Base-by-base conservation (phyloP, 345 rosid species). In the Erodium maritimum region DNA sequence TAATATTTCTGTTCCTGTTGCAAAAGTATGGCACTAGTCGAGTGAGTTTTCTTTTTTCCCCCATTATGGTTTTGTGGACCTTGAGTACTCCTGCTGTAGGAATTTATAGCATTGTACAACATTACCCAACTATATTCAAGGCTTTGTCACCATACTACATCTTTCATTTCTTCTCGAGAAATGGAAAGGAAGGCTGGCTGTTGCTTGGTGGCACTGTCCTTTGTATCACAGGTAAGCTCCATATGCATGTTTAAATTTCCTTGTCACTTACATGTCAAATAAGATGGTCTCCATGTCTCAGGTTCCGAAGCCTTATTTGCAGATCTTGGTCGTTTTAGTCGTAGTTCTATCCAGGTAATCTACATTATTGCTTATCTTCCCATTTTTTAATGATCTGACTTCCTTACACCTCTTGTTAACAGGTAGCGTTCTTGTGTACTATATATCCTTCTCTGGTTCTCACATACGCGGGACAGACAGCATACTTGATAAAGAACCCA, bases 301-400 rank as follows among this genome's bases (percentile, higher is more conserved):
- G 97, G 95, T 69, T 85, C 91, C 1, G 96, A 90, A 73, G 94
- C 95, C 50, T 56, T 91, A 67, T 91, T 87, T 52, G 97, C 96
- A 25, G 96, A 87, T 72, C 86, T 91, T 55, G 91, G 95, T 54
- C 97, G 85, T 75, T 91, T 91, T 59, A 80, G 71, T 67, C 59
- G 65, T 61, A 62, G 75, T 21, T 82, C 91, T 53, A 82, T 82
- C 77, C 87, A 79, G 85, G 90, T 79, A 57, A 58, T 11, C 24
- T 45, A 9, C 23, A 3, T 42, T n/a, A 50, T 46, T 16, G 14
- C 56, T 54, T 73, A 55, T 22, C 52, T 61, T 18, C 54, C 14
- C 60, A 3, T 16, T 13, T 22, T 23, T 12, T 23, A 4, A 19
- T 22, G 23, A 3, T 52, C 48, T 60, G 54, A 19, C 62, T 61